Conservation (phyloP, 306 rosid genomes). For the Adenanthera pavonina region DNA sequence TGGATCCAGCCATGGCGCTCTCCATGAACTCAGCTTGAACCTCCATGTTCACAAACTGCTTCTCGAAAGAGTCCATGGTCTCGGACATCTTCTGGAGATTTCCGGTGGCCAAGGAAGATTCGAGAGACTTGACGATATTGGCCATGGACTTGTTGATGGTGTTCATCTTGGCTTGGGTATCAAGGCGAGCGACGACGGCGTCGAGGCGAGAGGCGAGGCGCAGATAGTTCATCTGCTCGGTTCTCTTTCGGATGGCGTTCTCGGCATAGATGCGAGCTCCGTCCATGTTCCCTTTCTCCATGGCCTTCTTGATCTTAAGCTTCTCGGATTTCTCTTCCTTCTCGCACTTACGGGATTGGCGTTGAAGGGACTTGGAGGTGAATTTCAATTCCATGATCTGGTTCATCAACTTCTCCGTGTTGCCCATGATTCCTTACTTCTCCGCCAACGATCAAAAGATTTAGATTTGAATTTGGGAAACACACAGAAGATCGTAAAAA, state of each 20-base stretch:
- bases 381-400: slow-evolving; percentile 84
- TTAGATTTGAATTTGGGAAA: not conserved
- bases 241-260: slow-evolving; percentile 75
- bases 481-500: not conserved
- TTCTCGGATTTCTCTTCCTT: slow-evolving; percentile 79
- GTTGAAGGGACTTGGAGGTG: slow-evolving; percentile 75
- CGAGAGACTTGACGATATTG: slow-evolving; percentile 68
- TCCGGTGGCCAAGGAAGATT: slow-evolving; percentile 62
- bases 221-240: slow-evolving; percentile 80
- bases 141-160: slow-evolving; percentile 75
- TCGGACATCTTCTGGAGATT: slow-evolving; percentile 83
- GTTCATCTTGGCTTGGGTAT: slow-evolving; percentile 78
- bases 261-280: slow-evolving; percentile 82
- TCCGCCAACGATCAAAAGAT: not conserved
- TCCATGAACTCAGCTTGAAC: slow-evolving; percentile 87
- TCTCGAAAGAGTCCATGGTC: slow-evolving; percentile 80
- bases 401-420: slow-evolving; percentile 68
- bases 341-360: slow-evolving; percentile 72
- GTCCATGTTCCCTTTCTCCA: slow-evolving; percentile 78
- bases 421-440: slow-evolving; percentile 53
- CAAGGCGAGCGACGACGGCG: slow-evolving; percentile 82
- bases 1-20: slow-evolving; percentile 80
- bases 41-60: slow-evolving; percentile 83
- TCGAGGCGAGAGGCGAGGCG: slow-evolving; percentile 78
- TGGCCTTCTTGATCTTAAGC: slow-evolving; percentile 75